A percentile compares a stretch with the other conserved stretches of the same genome.
Evolutionary conservation across 148 eudicot species (phyloP).

Genomic region (Fagopyrum esculentum): DNA sequence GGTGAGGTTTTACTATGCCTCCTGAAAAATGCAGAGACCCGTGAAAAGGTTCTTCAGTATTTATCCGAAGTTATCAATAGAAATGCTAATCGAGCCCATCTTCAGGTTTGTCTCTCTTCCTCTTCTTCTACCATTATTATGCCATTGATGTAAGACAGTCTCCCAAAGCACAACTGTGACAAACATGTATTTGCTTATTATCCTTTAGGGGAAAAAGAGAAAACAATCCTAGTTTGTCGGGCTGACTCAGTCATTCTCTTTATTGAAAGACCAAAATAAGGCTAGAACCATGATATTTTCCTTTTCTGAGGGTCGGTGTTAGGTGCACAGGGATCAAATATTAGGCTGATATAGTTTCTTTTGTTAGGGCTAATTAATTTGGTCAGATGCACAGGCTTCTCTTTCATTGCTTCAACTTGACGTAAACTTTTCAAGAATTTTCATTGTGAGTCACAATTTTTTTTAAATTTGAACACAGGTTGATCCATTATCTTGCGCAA

Average conservation of each 20-base stretch:
- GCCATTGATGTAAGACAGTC: background rate
- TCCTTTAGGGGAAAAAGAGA: background rate
- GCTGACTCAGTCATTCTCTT: background rate
- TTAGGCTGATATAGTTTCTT: background rate
- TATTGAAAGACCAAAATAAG: background rate
- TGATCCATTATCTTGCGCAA: conserved; percentile 89
- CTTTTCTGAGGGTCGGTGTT: background rate
- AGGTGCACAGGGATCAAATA: too few species aligned
- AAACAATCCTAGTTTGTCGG: background rate
- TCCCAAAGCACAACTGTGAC: background rate
- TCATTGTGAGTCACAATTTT: background rate
- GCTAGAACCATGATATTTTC: background rate
- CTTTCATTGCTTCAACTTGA: too few species aligned
- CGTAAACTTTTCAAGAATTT: background rate
- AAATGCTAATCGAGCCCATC: conserved; percentile 73
- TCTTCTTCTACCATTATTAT: background rate
- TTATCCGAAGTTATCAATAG: conserved; percentile 78
- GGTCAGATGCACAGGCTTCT: too few species aligned
- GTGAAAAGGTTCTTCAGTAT: conserved; percentile 79
- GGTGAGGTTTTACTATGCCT: conserved; percentile 68
- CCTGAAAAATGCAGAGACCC: conserved; percentile 65
- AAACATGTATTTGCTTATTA: background rate
- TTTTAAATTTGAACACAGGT: conserved; percentile 37
- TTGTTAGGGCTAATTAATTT: background rate
- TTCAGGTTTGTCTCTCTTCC: conserved; percentile 51